phyloP scores from a whole-genome alignment of 345 rosid genomes.

The Anastatica hierochuntica region DNA sequence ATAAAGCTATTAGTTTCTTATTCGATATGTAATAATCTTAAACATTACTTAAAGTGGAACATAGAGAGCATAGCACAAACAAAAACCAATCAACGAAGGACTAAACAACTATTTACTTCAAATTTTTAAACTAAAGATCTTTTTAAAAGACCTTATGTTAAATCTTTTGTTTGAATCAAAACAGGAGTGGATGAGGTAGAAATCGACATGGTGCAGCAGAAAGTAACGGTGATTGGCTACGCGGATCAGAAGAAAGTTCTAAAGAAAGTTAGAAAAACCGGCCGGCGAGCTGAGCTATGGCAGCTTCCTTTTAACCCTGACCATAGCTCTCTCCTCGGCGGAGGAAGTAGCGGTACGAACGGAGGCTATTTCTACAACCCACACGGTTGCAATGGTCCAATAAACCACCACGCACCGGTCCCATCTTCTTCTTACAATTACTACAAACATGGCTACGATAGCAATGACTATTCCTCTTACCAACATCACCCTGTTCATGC shows the following conservation, averaged over 20 bases:
- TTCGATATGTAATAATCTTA: too few species aligned
- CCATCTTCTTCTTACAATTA: constrained; percentile 75
- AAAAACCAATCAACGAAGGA: too few species aligned
- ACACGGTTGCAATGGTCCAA: constrained; percentile 54
- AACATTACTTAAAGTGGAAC: too few species aligned
- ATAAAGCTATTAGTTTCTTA: too few species aligned
- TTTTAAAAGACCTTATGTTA: too few species aligned
- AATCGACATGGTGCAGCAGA: constrained; percentile 57
- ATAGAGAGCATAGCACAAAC: too few species aligned
- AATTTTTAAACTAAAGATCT: too few species aligned
- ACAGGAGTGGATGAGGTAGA: constrained; percentile 72
- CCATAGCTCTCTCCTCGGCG: constrained; percentile 16
- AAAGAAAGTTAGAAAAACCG: constrained; percentile 57
- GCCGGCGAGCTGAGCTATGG: constrained; percentile 84
- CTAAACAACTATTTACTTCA: too few species aligned
- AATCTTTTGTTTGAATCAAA: background rate
- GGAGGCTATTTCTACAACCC: constrained; percentile 37
- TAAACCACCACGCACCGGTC: constrained; percentile 35
- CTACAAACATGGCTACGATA: constrained; percentile 76
- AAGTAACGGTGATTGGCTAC: constrained; percentile 75
- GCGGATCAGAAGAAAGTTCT: constrained; percentile 77
- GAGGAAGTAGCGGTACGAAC: constrained; percentile 4
- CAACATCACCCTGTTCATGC: constrained; percentile 39
- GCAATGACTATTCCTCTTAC: constrained; percentile 36
- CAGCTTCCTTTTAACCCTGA: constrained; percentile 62